Conservation (phyloP, 306 rosid genomes). For the Pyrus communis region DNA sequence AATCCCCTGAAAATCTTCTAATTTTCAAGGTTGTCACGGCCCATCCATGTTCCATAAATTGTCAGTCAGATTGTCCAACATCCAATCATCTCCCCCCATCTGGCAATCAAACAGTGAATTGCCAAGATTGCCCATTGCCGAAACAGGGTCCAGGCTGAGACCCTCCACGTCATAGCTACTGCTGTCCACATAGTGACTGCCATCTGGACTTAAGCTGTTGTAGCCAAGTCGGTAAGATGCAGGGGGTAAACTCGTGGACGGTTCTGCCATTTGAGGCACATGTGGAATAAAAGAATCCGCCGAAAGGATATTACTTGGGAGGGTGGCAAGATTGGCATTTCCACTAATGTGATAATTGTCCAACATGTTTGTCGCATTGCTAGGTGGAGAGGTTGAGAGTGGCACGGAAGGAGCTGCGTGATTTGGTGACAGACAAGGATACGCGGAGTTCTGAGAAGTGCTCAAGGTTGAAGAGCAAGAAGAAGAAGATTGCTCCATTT, state of each 20-base stretch:
- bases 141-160: constrained; percentile 26
- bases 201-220: constrained; percentile 11
- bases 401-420: constrained; percentile 19
- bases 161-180: constrained; percentile 38
- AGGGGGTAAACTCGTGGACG: constrained; percentile 15
- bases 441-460: constrained; percentile 19
- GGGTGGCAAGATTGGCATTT: constrained; percentile 11
- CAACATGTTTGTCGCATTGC: constrained; percentile 20
- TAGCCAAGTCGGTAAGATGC: constrained; percentile 25
- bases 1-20: neutral
- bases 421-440: constrained; percentile 3
- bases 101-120: constrained; percentile 50
- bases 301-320: constrained; percentile 15
- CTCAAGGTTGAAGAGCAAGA: constrained; percentile 25
- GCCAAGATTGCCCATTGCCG: constrained; percentile 27
- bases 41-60: constrained; percentile 63
- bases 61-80: constrained; percentile 37
- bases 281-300: constrained; percentile 38
- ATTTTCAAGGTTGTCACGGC: constrained; percentile 24
- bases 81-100: constrained; percentile 48
- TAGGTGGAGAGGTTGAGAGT: constrained; percentile 16
- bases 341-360: constrained; percentile 1
- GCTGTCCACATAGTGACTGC: constrained; percentile 13
- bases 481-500: constrained; percentile 52
- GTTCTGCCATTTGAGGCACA: constrained; percentile 26